Percentiles rank a stretch among this genome's conserved stretches.
phyloP scores from a whole-genome alignment of 148 eudicot genomes.

The Limonium bicolor region DNA sequence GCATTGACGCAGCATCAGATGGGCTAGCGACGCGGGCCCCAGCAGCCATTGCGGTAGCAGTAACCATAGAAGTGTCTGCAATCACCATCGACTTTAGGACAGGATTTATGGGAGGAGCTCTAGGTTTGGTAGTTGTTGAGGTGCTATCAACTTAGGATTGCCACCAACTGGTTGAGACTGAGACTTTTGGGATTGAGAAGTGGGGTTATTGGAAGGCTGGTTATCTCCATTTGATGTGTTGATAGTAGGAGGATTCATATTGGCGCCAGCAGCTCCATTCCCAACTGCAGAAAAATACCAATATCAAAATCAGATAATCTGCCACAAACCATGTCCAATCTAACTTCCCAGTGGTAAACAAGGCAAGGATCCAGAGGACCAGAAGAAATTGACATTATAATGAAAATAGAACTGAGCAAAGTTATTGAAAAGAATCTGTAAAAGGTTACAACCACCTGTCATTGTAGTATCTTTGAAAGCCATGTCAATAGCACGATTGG shows the following conservation, averaged over 20 bases:
- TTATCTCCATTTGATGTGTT: slow-evolving; percentile 9
- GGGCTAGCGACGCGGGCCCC: slow-evolving; percentile 80
- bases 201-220: background rate
- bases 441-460: too few relatives aligned
- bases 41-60: slow-evolving; percentile 82
- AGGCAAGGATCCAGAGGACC: too few relatives aligned
- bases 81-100: slow-evolving; percentile 21
- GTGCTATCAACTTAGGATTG: slow-evolving; percentile 12
- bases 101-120: slow-evolving; percentile 18
- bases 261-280: slow-evolving; percentile 16
- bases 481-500: slow-evolving; percentile 42
- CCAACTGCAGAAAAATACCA: slow-evolving; percentile 9
- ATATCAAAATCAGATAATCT: too few relatives aligned
- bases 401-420: too few relatives aligned
- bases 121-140: slow-evolving; percentile 10
- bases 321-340: too few relatives aligned
- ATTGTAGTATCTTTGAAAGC: slow-evolving; percentile 35
- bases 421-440: too few relatives aligned
- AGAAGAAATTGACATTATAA: too few relatives aligned
- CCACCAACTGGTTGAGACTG: slow-evolving; percentile 4
- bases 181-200: slow-evolving; percentile 13
- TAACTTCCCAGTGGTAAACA: too few relatives aligned
- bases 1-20: slow-evolving; percentile 40
- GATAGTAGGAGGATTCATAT: slow-evolving; percentile 13
- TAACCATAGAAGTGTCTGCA: slow-evolving; percentile 43